Evolutionary conservation across 208 protist genomes (phyloP).

Genomic region (Trypanosoma scelopori): DNA sequence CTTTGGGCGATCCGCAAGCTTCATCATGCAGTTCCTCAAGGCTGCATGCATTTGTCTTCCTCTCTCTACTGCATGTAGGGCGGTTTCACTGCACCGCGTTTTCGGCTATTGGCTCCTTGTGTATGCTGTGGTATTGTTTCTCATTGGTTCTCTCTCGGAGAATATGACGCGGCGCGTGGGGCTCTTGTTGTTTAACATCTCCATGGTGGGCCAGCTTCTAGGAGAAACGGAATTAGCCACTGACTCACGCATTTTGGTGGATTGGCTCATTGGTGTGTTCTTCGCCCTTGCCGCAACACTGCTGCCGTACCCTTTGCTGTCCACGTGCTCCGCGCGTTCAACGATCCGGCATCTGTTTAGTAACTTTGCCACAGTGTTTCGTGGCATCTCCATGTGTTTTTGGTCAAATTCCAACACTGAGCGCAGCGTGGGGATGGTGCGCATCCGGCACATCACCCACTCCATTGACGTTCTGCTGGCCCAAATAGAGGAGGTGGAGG

Average conservation of each 20-base stretch:
- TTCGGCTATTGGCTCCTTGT: constrained; percentile 55
- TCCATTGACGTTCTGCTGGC: constrained; percentile 59
- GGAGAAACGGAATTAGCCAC: constrained; percentile 37
- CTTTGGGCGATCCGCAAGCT: constrained; percentile 48
- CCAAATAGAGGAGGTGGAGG: constrained; percentile 46
- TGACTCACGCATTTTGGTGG: constrained; percentile 40
- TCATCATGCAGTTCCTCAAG: constrained; percentile 58
- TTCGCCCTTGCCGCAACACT: constrained; percentile 58
- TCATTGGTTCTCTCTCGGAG: constrained; percentile 58
- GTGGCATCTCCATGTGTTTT: constrained; percentile 60
- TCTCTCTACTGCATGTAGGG: constrained; percentile 47
- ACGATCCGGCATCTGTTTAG: constrained; percentile 38
- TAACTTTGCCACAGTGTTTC: constrained; percentile 59
- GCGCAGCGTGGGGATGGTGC: constrained; percentile 76
- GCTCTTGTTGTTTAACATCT: constrained; percentile 67
- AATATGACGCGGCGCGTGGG: constrained; percentile 54
- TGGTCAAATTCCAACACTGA: constrained; percentile 69
- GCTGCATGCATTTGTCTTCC: constrained; percentile 68
- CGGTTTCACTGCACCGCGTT: constrained; percentile 41
- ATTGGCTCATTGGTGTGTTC: constrained; percentile 58
- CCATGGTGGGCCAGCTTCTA: constrained; percentile 46
- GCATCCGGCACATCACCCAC: constrained; percentile 52
- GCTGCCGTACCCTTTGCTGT: constrained; percentile 66
- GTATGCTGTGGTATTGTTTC: constrained; percentile 65
- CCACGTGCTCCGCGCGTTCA: constrained; percentile 34